Base-by-base conservation (phyloP, 106 monocot genomes). In the Acorus calamus region DNA sequence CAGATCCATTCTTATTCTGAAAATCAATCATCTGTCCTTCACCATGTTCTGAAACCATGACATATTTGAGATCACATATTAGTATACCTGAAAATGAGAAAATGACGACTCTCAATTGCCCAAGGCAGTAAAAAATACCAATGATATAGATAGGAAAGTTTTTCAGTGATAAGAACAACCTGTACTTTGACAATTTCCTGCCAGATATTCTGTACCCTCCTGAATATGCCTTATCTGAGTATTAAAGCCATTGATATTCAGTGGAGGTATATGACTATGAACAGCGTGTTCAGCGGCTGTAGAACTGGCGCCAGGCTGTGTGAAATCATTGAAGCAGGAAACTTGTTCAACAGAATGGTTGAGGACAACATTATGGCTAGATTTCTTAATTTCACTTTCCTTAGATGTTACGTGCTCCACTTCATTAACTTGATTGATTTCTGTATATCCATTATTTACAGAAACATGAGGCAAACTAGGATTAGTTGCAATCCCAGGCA, bases 1-100 rank as follows among this genome's bases (percentile, higher is more conserved):
- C 44, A 44, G 64, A 56, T 56, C 65, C 46, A 72, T 80, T 72
- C 47, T 67, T 76, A 12, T 65, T 67, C 73, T 73, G 65, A 69
- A 66, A 70, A 71, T 68, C 42, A 68, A 78, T 67, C 64, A 44
- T 5, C 60, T 45, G 67, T 46, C 57, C 59, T 61, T 83, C 69
- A 56, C 46, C 4, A 77, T 64, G 51, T 52, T 68, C 67, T 50
- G 64, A 71, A 74, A 68, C 47, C 28, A 28, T 28, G 28, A 28
- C 28, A 28, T 28, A 28, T 28, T 28, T 28, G 28, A 28, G 0
- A 28, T 28, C 28, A 28, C 28, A 28, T 28, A 28, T 28, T 28
- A 28, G 28, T 28, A 28, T 28, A 28, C 28, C 28, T 28, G 28
- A 28, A 28, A 28, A 1, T 28, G 28, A 28, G 28, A 28, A 28